Percentiles rank a stretch among this genome's conserved stretches.
phyloP scores from a whole-genome alignment of 169 alveolate genomes.

The Plasmodium reichenowi region DNA sequence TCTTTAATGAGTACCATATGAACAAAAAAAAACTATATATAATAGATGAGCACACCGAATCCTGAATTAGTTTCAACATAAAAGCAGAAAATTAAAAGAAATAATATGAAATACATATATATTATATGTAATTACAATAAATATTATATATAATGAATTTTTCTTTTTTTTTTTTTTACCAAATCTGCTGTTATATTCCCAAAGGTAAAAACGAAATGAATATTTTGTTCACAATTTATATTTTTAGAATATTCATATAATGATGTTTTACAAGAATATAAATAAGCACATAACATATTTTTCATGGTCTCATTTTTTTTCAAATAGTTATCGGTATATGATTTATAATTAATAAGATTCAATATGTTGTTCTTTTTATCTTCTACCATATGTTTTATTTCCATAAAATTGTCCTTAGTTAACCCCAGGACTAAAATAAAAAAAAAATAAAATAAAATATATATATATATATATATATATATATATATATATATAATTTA shows the following conservation, averaged over 20 bases:
- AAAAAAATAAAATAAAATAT: neutral
- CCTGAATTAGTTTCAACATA: conserved; percentile 21
- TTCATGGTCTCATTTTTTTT: conserved; percentile 40
- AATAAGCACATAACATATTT: conserved; percentile 39
- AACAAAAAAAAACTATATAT: conserved; percentile 69
- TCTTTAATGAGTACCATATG: conserved; percentile 65
- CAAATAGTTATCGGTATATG: conserved; percentile 22
- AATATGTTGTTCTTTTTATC: conserved; percentile 52
- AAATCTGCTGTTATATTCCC: conserved; percentile 75
- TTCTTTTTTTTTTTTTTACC: conserved; percentile 44
- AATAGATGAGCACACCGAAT: conserved; percentile 73
- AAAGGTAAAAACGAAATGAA: conserved; percentile 60
- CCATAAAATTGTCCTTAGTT: conserved; percentile 42
- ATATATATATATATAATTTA: too few species aligned
- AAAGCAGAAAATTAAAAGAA: neutral
- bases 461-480: conserved; percentile 2
- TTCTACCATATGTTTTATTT: conserved; percentile 46
- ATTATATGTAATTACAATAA: neutral
- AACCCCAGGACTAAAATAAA: conserved; percentile 26
- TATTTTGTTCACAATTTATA: conserved; percentile 6
- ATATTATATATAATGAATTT: neutral
- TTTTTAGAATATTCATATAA: conserved; percentile 45
- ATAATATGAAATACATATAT: neutral
- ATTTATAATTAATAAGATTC: conserved; percentile 43
- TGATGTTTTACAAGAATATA: conserved; percentile 57